These are phyloP conservation scores for Pseudopyricularia javanii DNA, from an alignment of 2,329 filamentous ascomycete species.

Conservation along the genomic window DNA sequence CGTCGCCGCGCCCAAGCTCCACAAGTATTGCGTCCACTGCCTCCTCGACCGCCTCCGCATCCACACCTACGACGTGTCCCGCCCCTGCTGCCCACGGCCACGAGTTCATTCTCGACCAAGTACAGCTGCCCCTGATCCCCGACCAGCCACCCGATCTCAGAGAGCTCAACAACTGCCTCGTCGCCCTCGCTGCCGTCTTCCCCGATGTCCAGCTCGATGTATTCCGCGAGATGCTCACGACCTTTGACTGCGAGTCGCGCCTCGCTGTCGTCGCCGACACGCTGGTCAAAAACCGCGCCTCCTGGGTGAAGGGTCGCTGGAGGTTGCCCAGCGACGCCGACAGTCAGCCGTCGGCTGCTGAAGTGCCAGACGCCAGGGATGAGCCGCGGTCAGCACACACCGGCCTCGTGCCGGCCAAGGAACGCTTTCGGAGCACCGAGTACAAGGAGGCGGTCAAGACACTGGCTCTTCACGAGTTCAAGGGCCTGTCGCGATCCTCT, in stretches of 20 bases:
- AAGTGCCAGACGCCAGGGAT: not conserved
- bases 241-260: constrained; percentile 64
- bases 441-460: constrained; percentile 59
- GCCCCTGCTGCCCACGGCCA: not conserved
- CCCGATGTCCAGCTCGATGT: constrained; percentile 73
- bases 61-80: not conserved
- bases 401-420: constrained; percentile 37
- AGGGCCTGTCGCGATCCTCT: constrained; percentile 57
- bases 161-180: constrained; percentile 58
- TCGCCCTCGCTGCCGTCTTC: constrained; percentile 58
- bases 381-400: not conserved
- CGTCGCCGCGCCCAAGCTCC: not conserved
- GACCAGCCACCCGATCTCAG: constrained; percentile 49
- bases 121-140: constrained; percentile 34
- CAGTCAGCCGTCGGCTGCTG: constrained; percentile 1
- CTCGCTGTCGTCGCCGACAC: constrained; percentile 67
- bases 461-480: constrained; percentile 66
- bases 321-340: constrained; percentile 25
- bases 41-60: not conserved
- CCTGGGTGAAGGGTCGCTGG: constrained; percentile 60
- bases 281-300: constrained; percentile 57
- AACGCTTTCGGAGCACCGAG: constrained; percentile 52
- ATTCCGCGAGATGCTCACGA: constrained; percentile 68
- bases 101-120: constrained; percentile 43
- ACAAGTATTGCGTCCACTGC: not conserved